phyloP scores from a whole-genome alignment of 2,329 filamentous ascomycete genomes.

The Fusarium pilosicola region DNA sequence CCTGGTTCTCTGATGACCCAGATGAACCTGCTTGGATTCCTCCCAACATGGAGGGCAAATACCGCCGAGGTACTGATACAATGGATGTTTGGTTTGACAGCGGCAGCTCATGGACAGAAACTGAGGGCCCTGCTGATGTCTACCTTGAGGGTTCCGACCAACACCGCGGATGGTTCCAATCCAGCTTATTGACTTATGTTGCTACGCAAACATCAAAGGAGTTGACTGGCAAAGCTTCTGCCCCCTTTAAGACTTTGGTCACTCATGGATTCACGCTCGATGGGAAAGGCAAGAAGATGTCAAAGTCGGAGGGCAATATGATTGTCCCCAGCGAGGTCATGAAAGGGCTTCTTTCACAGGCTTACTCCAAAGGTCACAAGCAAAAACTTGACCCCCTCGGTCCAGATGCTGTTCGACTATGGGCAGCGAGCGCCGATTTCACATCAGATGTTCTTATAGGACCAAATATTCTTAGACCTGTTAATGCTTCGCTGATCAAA shows the following conservation, averaged over 20 bases:
- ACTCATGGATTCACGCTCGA: constrained; percentile 97
- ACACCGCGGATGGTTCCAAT: constrained; percentile 98
- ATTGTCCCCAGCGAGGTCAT: constrained; percentile 86
- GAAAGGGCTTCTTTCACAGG: constrained; percentile 79
- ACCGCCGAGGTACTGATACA: constrained; percentile 85
- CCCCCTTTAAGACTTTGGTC: constrained; percentile 89
- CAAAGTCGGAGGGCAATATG: constrained; percentile 93
- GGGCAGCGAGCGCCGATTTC: constrained; percentile 93
- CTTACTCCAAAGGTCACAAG: constrained; percentile 60
- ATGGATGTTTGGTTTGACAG: constrained; percentile 99
- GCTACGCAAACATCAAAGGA: constrained; percentile 64
- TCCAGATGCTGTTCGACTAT: constrained; percentile 86
- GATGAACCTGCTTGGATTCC: constrained; percentile 84
- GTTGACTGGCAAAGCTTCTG: constrained; percentile 40
- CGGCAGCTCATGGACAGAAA: constrained; percentile 87
- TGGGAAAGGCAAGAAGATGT: constrained; percentile 94
- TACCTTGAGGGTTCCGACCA: constrained; percentile 96
- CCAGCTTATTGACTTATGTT: constrained; percentile 87
- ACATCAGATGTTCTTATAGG: constrained; percentile 88
- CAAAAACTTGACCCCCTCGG: constrained; percentile 75
- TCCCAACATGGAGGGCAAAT: constrained; percentile 67
- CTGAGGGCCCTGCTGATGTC: constrained; percentile 73
- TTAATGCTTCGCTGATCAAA: constrained; percentile 82
- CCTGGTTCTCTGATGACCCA: constrained; percentile 89
- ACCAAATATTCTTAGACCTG: constrained; percentile 76